phyloP scores from a whole-genome alignment of 2,329 filamentous ascomycete species.

The Pseudopithomyces maydicus region DNA sequence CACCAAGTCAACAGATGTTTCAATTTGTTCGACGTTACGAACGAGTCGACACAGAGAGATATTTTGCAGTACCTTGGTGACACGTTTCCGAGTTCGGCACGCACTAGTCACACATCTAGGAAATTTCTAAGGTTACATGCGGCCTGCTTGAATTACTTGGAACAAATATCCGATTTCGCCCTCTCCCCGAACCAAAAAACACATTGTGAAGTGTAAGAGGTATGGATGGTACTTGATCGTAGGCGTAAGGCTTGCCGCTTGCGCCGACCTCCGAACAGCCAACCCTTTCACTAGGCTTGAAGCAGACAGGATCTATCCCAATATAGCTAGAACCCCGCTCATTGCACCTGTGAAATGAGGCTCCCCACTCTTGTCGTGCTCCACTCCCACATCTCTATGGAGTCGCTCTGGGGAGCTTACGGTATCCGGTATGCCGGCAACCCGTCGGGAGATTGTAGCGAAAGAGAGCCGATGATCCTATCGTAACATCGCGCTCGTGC shows the following conservation, averaged over 20 bases:
- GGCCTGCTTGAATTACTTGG: background rate
- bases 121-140: too few relatives aligned
- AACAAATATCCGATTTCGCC: too few relatives aligned
- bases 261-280: constrained; percentile 1
- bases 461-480: background rate
- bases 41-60: too few relatives aligned
- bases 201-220: too few relatives aligned
- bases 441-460: background rate
- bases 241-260: background rate
- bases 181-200: too few relatives aligned
- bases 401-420: background rate
- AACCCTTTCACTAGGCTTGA: background rate
- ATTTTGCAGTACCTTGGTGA: too few relatives aligned
- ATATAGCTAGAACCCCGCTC: background rate
- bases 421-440: background rate
- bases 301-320: background rate
- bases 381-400: background rate
- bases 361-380: background rate
- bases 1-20: background rate
- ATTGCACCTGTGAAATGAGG: too few relatives aligned
- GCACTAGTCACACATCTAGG: too few relatives aligned
- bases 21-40: too few relatives aligned
- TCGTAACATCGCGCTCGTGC: background rate
- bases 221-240: background rate
- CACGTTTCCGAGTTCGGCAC: too few relatives aligned